These are phyloP conservation scores for Adansonia gregorii DNA, from an alignment of 441 rosid genomes.

Conservation along the genomic window DNA sequence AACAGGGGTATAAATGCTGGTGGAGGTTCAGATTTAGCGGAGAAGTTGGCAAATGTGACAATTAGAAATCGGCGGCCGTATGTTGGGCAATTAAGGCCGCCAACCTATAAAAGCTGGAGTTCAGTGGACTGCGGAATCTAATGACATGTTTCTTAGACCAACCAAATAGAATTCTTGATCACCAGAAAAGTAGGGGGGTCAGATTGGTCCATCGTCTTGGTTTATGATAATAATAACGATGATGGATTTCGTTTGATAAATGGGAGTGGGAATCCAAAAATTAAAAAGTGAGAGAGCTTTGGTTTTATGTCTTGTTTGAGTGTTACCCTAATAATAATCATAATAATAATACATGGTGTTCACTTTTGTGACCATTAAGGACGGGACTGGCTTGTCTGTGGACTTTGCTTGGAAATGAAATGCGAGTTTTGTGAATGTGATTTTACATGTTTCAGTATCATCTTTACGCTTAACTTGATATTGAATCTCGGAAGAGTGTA, in stretches of 20 bases:
- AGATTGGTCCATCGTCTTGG: conserved; percentile 16
- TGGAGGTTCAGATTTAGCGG: conserved; percentile 54
- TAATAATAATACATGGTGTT: not conserved
- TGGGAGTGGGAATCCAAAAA: not conserved
- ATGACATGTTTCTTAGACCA: conserved; percentile 55
- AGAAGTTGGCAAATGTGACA: conserved; percentile 56
- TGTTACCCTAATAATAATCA: not conserved
- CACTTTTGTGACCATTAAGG: not conserved
- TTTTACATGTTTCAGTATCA: not conserved
- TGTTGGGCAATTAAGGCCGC: conserved; percentile 43
- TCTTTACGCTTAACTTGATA: not conserved
- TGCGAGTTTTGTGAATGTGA: not conserved
- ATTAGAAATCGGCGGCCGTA: conserved; percentile 51
- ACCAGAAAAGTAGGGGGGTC: conserved; percentile 66
- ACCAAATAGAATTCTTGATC: conserved; percentile 50
- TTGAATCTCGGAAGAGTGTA: not conserved
- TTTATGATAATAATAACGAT: not conserved
- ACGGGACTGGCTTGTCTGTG: not conserved
- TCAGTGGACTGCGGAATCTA: conserved; percentile 61
- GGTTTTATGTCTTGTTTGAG: conserved; percentile 17
- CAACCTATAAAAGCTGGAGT: conserved; percentile 80
- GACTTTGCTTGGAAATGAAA: not conserved
- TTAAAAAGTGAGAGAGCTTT: not conserved
- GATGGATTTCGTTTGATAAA: not conserved
- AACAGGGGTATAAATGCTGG: conserved; percentile 47